Base-by-base conservation (phyloP, 805 yeast species). In the Candida xyloterini region DNA sequence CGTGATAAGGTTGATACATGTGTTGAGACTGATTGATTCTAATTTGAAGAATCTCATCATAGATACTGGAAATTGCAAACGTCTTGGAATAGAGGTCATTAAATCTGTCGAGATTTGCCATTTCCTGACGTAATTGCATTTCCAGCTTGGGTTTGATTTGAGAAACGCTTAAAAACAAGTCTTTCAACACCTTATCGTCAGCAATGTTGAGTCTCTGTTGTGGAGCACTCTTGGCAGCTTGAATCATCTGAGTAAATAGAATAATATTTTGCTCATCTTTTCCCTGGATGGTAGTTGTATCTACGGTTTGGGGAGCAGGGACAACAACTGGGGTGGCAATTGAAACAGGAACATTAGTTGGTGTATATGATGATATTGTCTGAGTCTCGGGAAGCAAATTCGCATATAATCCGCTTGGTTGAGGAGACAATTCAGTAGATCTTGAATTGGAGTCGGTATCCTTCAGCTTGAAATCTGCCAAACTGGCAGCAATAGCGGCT, bases 401-500 rank as follows among this genome's bases (percentile, higher is more conserved):
- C 24, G 62, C 55, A 33, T 57, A 62, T 22, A 55, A 24, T 1
- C 62, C 60, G 1, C 27, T 53, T 57, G 49, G 47, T 52, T 33
- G 43, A 40, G 27, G 48, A 40, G 28, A 52, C 37, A 30, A 33
- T 4, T 42, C 33, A 9, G 43, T 14, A 7, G 16, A 5, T 20
- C 8, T 16, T 3, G 34, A 27, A 11, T 27, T 27, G n/a, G 32
- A 15, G 4, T 29, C 18, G 15, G 42, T 22, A 2, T 40, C 43
- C 33, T 41, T 43, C 9, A 40, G 57, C 48, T 83, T 76, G 57
- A 84, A 71, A 43, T 90, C 97, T 38, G 72, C 73, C 46, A 93
- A 69, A 60, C 96, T 87, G 1, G 96, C 96, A 11, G 84, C 95
- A 42, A 93, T 91, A 0, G 98, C 99, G 1, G 93, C 95, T 58